Conservation (phyloP, 176 grass and related monocot genomes). For the Ensete glaucum region DNA sequence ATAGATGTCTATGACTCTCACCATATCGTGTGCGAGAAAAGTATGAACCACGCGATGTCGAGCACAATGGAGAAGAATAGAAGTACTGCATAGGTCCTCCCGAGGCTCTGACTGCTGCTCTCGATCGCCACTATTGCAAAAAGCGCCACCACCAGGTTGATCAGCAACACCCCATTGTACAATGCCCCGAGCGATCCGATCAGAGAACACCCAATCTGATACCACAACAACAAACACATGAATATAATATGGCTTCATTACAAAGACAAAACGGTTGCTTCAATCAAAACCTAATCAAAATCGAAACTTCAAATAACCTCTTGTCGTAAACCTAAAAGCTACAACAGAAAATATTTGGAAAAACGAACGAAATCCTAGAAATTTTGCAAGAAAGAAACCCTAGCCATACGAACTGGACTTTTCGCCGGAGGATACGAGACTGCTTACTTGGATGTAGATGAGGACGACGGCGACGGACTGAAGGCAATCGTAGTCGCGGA, state of each 20-base stretch:
- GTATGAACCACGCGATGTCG: constrained; percentile 89
- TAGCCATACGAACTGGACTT: not conserved
- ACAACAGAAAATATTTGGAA: not conserved
- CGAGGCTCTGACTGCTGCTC: constrained; percentile 85
- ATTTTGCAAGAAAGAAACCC: not conserved
- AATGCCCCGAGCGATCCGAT: constrained; percentile 84
- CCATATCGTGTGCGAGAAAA: constrained; percentile 93
- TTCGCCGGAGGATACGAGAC: too few species aligned
- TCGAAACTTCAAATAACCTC: constrained; percentile 1
- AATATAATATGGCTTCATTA: constrained; percentile 1
- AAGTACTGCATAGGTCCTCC: constrained; percentile 72
- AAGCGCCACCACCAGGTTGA: constrained; percentile 90
- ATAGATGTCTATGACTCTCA: constrained; percentile 29
- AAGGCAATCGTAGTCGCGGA: constrained; percentile 88
- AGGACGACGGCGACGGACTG: constrained; percentile 69
- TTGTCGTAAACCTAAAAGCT: constrained; percentile 8
- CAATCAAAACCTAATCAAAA: constrained; percentile 6
- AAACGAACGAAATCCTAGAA: not conserved
- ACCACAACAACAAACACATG: not conserved
- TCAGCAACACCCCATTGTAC: constrained; percentile 87
- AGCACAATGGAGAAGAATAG: constrained; percentile 76
- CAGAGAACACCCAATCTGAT: constrained; percentile 79
- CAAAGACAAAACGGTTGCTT: not conserved
- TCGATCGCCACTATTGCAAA: constrained; percentile 93
- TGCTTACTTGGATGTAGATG: constrained; percentile 77